These are phyloP conservation scores for Thecaphora thlaspeos DNA, from an alignment of 1,284 basidiomycete species.

Conservation along the genomic window DNA sequence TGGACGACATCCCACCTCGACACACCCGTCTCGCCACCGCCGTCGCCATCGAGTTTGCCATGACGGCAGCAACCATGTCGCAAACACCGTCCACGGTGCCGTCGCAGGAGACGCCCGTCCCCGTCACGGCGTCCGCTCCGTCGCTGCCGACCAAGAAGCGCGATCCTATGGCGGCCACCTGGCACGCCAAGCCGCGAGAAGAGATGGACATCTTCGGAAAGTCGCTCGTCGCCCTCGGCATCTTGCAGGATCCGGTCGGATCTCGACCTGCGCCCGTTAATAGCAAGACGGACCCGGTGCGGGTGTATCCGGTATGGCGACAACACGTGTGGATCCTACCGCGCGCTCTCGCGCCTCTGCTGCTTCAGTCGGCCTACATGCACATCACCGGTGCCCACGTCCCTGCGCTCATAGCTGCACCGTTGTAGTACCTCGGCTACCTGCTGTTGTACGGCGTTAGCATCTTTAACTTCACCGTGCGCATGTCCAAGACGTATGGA, in stretches of 20 bases:
- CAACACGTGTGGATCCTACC: constrained; percentile 27
- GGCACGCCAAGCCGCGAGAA: constrained; percentile 10
- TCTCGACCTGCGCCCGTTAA: constrained; percentile 7
- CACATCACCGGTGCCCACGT: constrained; percentile 14
- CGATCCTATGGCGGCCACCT: no score
- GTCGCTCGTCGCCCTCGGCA: constrained; percentile 3
- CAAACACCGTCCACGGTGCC: no score
- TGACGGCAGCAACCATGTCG: no score
- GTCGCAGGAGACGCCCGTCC: no score
- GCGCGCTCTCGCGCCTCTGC: constrained; percentile 17
- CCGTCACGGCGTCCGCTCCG: no score
- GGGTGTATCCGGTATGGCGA: constrained; percentile 26
- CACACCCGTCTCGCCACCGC: no score
- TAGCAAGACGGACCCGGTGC: constrained; percentile 19
- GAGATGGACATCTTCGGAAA: constrained; percentile 10
- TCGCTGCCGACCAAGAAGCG: no score
- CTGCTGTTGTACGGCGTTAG: constrained; percentile 12
- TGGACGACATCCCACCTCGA: no score
- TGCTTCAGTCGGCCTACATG: constrained; percentile 19
- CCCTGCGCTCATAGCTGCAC: constrained; percentile 12
- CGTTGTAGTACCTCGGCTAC: constrained; percentile 13
- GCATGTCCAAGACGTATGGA: constrained; percentile 33
- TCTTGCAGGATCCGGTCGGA: constrained; percentile 5
- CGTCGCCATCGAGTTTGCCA: no score
- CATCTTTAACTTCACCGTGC: constrained; percentile 13